Evolutionary conservation across 2,329 filamentous ascomycete genomes (phyloP).

Genomic region (Claviceps cyperi): DNA sequence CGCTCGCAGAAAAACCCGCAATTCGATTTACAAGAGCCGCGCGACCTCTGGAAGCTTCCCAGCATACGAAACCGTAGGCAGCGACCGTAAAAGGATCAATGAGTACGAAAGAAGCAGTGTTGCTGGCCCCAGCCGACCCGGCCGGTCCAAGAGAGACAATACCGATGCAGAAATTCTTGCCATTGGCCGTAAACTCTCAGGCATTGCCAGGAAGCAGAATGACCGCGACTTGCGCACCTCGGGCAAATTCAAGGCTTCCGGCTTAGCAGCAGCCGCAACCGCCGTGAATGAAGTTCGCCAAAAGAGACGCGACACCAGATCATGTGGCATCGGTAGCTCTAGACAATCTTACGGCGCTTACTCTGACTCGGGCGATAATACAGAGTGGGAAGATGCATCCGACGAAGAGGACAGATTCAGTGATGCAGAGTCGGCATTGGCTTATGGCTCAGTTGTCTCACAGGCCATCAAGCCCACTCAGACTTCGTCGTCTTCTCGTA

Average conservation of each 20-base stretch:
- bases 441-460: constrained; percentile 19
- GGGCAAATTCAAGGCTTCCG: constrained; percentile 15
- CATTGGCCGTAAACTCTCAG: constrained; percentile 38
- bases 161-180: constrained; percentile 44
- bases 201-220: constrained; percentile 37
- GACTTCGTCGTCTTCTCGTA: neutral
- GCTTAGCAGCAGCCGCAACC: constrained; percentile 23
- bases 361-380: constrained; percentile 26
- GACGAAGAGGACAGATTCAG: constrained; percentile 26
- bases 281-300: constrained; percentile 28
- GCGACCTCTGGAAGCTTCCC: constrained; percentile 1
- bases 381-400: constrained; percentile 43
- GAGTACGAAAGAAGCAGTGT: neutral
- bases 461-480: constrained; percentile 10
- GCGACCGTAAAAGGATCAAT: neutral
- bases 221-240: constrained; percentile 30
- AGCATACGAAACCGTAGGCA: neutral
- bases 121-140: constrained; percentile 1
- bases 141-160: constrained; percentile 18
- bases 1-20: constrained; percentile 21
- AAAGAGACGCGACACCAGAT: constrained; percentile 19
- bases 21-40: constrained; percentile 7
- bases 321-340: constrained; percentile 26
- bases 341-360: constrained; percentile 21
- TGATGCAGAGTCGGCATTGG: constrained; percentile 26